A percentile compares a stretch with the other conserved stretches of the same genome.
phyloP scores from a whole-genome alignment of 495 filamentous ascomycete genomes.

The Penicillium paxilli region DNA sequence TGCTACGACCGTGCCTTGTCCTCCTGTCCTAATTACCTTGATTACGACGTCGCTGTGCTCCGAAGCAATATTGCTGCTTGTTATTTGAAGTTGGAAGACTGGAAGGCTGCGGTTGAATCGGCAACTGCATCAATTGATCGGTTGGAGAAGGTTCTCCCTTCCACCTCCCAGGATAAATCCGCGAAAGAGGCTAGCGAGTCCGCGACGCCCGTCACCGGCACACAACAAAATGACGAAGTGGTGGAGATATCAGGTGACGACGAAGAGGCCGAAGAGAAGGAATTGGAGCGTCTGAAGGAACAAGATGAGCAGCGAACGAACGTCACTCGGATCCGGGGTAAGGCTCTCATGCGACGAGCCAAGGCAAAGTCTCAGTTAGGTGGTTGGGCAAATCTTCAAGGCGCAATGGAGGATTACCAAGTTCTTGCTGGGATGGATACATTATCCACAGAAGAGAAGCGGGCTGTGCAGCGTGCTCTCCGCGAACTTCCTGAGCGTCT shows the following conservation, averaged over 20 bases:
- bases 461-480: constrained; percentile 65
- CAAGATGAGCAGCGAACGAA: constrained; percentile 56
- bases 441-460: constrained; percentile 62
- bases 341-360: constrained; percentile 83
- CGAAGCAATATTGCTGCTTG: constrained; percentile 89
- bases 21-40: constrained; percentile 82
- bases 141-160: constrained; percentile 60
- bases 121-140: constrained; percentile 74
- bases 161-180: constrained; percentile 22
- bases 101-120: constrained; percentile 76
- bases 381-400: constrained; percentile 79
- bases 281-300: constrained; percentile 49
- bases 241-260: constrained; percentile 56
- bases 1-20: constrained; percentile 84
- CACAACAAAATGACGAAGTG: constrained; percentile 32
- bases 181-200: constrained; percentile 7
- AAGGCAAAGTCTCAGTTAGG: constrained; percentile 68
- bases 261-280: constrained; percentile 60
- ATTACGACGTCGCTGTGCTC: constrained; percentile 86
- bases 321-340: constrained; percentile 75
- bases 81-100: constrained; percentile 81
- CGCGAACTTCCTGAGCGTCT: constrained; percentile 62
- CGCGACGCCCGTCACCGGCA: constrained; percentile 10
- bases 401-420: constrained; percentile 77
- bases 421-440: constrained; percentile 53